Percentiles rank a stretch among this genome's conserved stretches.
These are phyloP conservation scores for Allium cepa DNA, from an alignment of 106 monocot species.

Conservation along the genomic window DNA sequence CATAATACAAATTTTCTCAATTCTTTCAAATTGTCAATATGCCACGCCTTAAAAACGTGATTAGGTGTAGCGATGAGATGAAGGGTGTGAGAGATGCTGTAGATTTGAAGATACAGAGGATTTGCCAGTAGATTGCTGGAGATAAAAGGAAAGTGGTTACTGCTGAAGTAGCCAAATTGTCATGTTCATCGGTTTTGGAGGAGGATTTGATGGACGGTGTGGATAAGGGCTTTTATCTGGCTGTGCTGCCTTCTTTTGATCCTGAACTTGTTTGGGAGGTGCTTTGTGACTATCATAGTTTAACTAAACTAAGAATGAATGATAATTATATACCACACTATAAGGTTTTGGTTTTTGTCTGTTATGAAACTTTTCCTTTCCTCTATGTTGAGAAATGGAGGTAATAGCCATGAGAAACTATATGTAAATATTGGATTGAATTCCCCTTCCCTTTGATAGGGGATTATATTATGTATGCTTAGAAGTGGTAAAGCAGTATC, in stretches of 20 bases:
- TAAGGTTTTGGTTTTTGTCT: too few species aligned
- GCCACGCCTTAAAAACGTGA: slow-evolving; percentile 19
- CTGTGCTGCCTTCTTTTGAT: slow-evolving; percentile 67
- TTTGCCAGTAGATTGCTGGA: slow-evolving; percentile 10
- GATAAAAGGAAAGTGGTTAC: not conserved
- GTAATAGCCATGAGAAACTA: too few species aligned
- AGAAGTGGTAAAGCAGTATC: too few species aligned
- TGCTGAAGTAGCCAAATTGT: not conserved
- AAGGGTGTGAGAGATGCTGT: slow-evolving; percentile 36
- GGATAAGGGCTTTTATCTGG: slow-evolving; percentile 36
- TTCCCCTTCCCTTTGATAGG: too few species aligned
- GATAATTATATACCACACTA: too few species aligned
- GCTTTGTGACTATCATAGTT: slow-evolving; percentile 16
- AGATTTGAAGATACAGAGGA: slow-evolving; percentile 72
- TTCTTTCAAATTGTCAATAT: too few species aligned
- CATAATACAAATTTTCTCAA: too few species aligned
- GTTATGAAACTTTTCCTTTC: too few species aligned
- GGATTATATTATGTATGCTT: too few species aligned
- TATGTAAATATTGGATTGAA: too few species aligned
- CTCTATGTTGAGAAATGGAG: too few species aligned
- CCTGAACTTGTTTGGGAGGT: slow-evolving; percentile 75
- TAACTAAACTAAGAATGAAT: not conserved
- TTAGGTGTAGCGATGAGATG: slow-evolving; percentile 15
- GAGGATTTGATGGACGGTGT: not conserved
- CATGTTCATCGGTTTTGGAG: slow-evolving; percentile 4